phyloP scores from a whole-genome alignment of 306 rosid genomes.

The Arachis hypogaea region DNA sequence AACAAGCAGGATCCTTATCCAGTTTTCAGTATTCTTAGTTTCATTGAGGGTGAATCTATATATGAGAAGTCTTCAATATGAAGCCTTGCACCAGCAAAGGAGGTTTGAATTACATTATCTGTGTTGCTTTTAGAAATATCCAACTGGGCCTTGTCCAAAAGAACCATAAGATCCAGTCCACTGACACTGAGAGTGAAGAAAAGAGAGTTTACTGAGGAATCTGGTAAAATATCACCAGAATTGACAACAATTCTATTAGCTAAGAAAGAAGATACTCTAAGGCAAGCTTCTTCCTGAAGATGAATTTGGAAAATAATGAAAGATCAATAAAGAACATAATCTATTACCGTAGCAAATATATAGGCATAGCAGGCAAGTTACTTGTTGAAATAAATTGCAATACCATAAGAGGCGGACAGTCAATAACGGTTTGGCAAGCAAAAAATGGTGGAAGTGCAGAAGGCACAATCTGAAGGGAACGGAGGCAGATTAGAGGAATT shows the following conservation, averaged over 20 bases:
- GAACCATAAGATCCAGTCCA: conserved; percentile 78
- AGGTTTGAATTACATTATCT: conserved; percentile 47
- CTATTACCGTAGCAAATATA: conserved; percentile 7
- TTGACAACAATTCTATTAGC: conserved; percentile 89
- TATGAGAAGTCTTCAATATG: conserved; percentile 66
- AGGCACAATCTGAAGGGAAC: conserved; percentile 78
- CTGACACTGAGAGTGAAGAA: conserved; percentile 52
- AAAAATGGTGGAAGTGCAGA: conserved; percentile 83
- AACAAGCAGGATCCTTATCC: conserved; percentile 97
- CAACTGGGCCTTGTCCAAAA: conserved; percentile 56
- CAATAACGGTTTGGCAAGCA: conserved; percentile 88
- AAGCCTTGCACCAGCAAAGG: conserved; percentile 88
- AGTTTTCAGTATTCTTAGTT: conserved; percentile 61
- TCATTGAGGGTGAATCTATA: conserved; percentile 73
- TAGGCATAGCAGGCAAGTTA: conserved; percentile 12
- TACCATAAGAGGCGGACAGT: conserved; percentile 90
- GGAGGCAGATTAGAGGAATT: conserved; percentile 77
- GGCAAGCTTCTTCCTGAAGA: conserved; percentile 88
- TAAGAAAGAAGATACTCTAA: conserved; percentile 85
- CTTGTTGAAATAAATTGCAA: conserved; percentile 33
- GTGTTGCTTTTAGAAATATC: conserved; percentile 46
- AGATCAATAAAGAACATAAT: conserved; percentile 18
- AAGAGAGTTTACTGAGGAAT: conserved; percentile 75
- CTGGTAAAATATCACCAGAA: conserved; percentile 77
- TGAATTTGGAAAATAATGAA: conserved; percentile 59